phyloP scores from a whole-genome alignment of 2,329 filamentous ascomycete genomes.

The Periconia sp. region DNA sequence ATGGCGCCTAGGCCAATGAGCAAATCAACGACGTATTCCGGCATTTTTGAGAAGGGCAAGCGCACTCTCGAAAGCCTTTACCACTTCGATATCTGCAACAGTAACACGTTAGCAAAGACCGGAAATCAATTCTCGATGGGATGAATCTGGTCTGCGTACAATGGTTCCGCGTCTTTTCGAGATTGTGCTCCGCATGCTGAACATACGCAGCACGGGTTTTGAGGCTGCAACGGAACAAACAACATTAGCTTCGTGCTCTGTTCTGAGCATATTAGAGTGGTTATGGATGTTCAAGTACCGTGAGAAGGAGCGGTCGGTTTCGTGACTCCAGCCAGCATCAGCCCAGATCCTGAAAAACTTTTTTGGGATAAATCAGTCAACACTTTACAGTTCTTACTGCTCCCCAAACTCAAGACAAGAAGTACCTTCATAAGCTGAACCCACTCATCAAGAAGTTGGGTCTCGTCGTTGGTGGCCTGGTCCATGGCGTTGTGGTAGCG shows the following conservation, averaged over 20 bases:
- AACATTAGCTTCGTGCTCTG: neutral
- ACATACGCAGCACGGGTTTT: slow-evolving; percentile 79
- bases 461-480: slow-evolving; percentile 65
- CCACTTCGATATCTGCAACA: slow-evolving; percentile 47
- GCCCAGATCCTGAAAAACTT: slow-evolving; percentile 84
- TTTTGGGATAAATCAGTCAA: slow-evolving; percentile 41
- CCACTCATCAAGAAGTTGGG: slow-evolving; percentile 67
- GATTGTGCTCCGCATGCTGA: slow-evolving; percentile 68
- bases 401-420: neutral
- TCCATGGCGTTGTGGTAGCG: slow-evolving; percentile 69
- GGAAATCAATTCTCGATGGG: neutral
- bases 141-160: slow-evolving; percentile 60
- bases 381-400: neutral
- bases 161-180: slow-evolving; percentile 76
- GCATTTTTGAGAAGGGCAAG: slow-evolving; percentile 45
- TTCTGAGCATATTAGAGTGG: neutral
- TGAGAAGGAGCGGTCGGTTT: slow-evolving; percentile 76
- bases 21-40: slow-evolving; percentile 26
- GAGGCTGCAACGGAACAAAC: slow-evolving; percentile 55
- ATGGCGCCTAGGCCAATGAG: slow-evolving; percentile 24
- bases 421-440: slow-evolving; percentile 48
- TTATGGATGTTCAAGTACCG: slow-evolving; percentile 53
- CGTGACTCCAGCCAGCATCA: slow-evolving; percentile 68
- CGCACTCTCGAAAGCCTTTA: slow-evolving; percentile 53
- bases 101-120: slow-evolving; percentile 1